These are phyloP conservation scores for Schizosaccharomyces lindneri DNA, from an alignment of 805 yeast species.

Conservation along the genomic window DNA sequence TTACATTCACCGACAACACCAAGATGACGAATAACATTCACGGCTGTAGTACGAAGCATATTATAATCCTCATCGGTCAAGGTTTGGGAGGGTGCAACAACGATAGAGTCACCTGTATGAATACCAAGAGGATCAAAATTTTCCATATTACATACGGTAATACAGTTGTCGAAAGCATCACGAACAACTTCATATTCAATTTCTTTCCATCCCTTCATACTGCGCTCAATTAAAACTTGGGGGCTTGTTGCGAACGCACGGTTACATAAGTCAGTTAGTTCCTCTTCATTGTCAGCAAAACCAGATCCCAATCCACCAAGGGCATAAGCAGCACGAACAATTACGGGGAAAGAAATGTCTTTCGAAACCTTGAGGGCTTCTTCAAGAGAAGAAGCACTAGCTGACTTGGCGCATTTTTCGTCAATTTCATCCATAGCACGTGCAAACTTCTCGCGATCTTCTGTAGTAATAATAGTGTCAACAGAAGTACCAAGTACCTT, in stretches of 20 bases:
- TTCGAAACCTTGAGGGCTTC: conserved; percentile 72
- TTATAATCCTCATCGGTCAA: conserved; percentile 91
- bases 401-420: conserved; percentile 87
- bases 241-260: conserved; percentile 90
- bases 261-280: conserved; percentile 60
- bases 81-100: conserved; percentile 96
- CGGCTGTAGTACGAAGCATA: conserved; percentile 93
- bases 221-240: conserved; percentile 72
- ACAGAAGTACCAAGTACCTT: conserved; percentile 91
- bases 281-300: conserved; percentile 69
- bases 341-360: conserved; percentile 79
- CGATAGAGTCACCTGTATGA: conserved; percentile 97
- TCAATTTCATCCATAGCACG: conserved; percentile 81
- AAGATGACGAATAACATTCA: conserved; percentile 85
- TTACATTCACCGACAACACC: conserved; percentile 99
- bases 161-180: conserved; percentile 88
- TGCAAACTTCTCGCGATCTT: conserved; percentile 91
- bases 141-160: conserved; percentile 97
- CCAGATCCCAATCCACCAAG: conserved; percentile 97
- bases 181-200: conserved; percentile 96
- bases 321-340: conserved; percentile 92
- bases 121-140: conserved; percentile 95
- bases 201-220: conserved; percentile 97
- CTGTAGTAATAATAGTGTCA: conserved; percentile 88
- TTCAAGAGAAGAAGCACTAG: conserved; percentile 51